Evolutionary conservation across 805 yeast genomes (phyloP).

Genomic region (Priceomyces haplophilus): DNA sequence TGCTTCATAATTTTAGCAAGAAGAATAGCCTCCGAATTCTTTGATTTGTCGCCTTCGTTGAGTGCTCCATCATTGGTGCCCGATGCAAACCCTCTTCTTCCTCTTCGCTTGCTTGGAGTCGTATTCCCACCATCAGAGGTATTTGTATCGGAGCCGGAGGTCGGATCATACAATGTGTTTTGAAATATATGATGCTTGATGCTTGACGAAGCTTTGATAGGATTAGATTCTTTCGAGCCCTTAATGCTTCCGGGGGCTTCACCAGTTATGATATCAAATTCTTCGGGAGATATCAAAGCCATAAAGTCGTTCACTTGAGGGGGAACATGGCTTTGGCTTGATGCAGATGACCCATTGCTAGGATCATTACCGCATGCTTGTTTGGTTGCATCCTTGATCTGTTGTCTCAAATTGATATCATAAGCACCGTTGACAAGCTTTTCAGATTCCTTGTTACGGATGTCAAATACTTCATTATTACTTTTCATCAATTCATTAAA

Average conservation of each 20-base stretch:
- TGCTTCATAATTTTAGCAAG: slow-evolving; percentile 44
- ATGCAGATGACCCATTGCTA: neutral
- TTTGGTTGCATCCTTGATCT: slow-evolving; percentile 28
- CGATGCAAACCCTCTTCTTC: slow-evolving; percentile 31
- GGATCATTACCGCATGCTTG: slow-evolving; percentile 8
- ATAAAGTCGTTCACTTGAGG: slow-evolving; percentile 37
- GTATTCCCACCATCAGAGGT: slow-evolving; percentile 18
- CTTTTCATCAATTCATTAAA: slow-evolving; percentile 20
- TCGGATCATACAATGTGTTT: slow-evolving; percentile 36
- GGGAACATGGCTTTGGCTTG: neutral
- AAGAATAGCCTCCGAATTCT: slow-evolving; percentile 34
- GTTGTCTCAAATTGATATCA: slow-evolving; percentile 26
- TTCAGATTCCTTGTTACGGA: slow-evolving; percentile 21
- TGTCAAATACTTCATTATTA: slow-evolving; percentile 18
- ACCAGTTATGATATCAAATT: slow-evolving; percentile 39
- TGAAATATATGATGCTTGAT: slow-evolving; percentile 41
- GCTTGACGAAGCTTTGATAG: slow-evolving; percentile 10
- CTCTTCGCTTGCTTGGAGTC: slow-evolving; percentile 32
- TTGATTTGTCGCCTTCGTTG: slow-evolving; percentile 14
- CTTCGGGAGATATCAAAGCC: slow-evolving; percentile 37
- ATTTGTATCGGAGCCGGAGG: slow-evolving; percentile 42
- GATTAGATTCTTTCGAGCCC: slow-evolving; percentile 12
- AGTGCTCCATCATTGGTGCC: slow-evolving; percentile 8
- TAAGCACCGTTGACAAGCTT: slow-evolving; percentile 26
- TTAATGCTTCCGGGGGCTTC: slow-evolving; percentile 30